Percentiles rank a stretch among this genome's conserved stretches.
phyloP scores from a whole-genome alignment of 441 rosid genomes.

The Euphorbia corollata region DNA sequence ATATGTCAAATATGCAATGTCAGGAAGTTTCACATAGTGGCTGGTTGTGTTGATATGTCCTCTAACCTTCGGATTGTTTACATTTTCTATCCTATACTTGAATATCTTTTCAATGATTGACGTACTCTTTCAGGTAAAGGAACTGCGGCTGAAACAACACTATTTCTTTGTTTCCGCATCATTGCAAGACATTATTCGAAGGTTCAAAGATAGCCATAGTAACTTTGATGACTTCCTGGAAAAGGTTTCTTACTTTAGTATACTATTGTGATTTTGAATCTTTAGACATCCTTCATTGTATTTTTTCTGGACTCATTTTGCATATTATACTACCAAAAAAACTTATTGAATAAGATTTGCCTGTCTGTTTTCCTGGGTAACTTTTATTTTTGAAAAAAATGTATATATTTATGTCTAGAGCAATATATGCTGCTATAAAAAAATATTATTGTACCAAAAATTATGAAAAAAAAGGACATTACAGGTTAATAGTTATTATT shows the following conservation, averaged over 20 bases:
- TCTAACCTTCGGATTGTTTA: no score
- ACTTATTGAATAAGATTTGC: not conserved
- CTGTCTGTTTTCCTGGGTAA: not conserved
- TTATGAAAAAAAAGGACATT: not conserved
- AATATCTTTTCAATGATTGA: conserved; percentile 13
- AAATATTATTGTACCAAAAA: not conserved
- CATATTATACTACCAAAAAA: not conserved
- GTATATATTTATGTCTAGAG: not conserved
- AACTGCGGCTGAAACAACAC: conserved; percentile 52
- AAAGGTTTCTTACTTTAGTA: conserved; percentile 29
- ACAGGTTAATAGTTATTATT: not conserved
- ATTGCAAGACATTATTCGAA: conserved; percentile 47
- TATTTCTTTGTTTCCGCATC: conserved; percentile 53
- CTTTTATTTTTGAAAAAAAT: not conserved
- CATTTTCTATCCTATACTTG: no score
- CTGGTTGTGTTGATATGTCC: no score
- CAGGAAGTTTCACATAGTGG: not conserved
- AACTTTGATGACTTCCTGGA: conserved; percentile 41
- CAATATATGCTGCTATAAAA: not conserved
- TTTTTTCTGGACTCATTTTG: not conserved
- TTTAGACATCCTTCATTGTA: not conserved
- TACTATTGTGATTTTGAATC: not conserved
- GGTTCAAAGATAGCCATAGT: conserved; percentile 42
- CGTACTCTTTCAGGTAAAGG: conserved; percentile 40
- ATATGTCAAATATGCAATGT: not conserved